Percentiles rank a stretch among this genome's conserved stretches.
Evolutionary conservation across 345 rosid species (phyloP).

Genomic region (Hibiscus mutabilis): DNA sequence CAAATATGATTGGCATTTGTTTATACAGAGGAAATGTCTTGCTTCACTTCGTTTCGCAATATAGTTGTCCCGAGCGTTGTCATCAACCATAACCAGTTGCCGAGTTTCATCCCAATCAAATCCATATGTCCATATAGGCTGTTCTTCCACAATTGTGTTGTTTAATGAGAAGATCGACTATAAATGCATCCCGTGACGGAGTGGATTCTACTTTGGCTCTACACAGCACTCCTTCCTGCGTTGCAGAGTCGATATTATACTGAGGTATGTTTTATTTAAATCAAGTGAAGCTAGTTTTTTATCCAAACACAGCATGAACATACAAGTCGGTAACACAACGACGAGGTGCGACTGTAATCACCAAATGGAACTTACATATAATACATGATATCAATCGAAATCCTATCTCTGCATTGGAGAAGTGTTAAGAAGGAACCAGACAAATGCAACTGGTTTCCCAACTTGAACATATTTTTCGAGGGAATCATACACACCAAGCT

Average conservation of each 20-base stretch:
- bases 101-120: conserved; percentile 35
- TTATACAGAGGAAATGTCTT: conserved; percentile 30
- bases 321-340: no score
- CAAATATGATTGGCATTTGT: conserved; percentile 30
- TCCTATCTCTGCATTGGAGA: no score
- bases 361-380: no score
- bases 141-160: conserved; percentile 30
- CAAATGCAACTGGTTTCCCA: no score
- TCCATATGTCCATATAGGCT: conserved; percentile 19
- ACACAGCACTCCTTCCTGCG: conserved; percentile 25
- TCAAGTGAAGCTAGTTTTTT: no score
- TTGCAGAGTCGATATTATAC: not conserved
- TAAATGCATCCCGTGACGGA: not conserved
- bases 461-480: no score
- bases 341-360: no score
- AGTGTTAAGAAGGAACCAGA: no score
- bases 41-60: conserved; percentile 30
- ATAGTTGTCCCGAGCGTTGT: conserved; percentile 33
- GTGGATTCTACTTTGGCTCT: conserved; percentile 3
- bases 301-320: no score
- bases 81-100: conserved; percentile 35
- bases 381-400: no score
- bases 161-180: conserved; percentile 8
- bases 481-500: no score
- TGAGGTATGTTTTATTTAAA: not conserved